phyloP scores from a whole-genome alignment of 768 basidiomycete genomes.

The Suillus alpinus region DNA sequence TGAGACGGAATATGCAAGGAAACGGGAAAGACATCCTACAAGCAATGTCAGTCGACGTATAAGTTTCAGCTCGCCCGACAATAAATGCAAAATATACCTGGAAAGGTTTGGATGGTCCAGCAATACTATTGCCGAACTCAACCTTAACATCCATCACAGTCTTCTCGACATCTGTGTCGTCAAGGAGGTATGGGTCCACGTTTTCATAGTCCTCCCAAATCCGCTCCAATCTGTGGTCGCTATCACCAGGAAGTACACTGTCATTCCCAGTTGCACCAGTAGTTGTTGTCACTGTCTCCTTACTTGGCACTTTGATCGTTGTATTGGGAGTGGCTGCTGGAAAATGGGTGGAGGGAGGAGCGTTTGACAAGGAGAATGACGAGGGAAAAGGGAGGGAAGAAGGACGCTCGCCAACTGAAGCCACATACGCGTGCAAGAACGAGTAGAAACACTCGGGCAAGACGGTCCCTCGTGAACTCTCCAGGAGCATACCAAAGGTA shows the following conservation, averaged over 20 bases:
- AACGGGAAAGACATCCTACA: conserved; percentile 75
- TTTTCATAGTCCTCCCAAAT: conserved; percentile 88
- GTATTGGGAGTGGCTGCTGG: conserved; percentile 32
- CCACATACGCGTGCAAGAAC: conserved; percentile 87
- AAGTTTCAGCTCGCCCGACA: background rate
- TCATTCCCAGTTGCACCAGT: conserved; percentile 25
- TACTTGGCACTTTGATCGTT: conserved; percentile 23
- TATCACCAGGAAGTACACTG: conserved; percentile 64
- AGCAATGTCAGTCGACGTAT: conserved; percentile 5
- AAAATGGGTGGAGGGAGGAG: conserved; percentile 28
- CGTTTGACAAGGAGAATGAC: conserved; percentile 30
- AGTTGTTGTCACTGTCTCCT: conserved; percentile 9
- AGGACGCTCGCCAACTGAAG: conserved; percentile 71
- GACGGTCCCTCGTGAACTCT: conserved; percentile 70
- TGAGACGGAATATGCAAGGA: conserved; percentile 65
- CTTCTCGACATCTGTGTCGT: conserved; percentile 42
- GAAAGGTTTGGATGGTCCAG: conserved; percentile 52
- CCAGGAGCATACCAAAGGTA: conserved; percentile 76
- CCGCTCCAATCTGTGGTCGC: conserved; percentile 80
- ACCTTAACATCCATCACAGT: conserved; percentile 53
- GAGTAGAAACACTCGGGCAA: conserved; percentile 95
- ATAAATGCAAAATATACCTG: conserved; percentile 42
- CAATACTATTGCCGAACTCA: conserved; percentile 38
- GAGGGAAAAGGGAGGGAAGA: conserved; percentile 42
- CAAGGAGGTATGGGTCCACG: conserved; percentile 65